Evolutionary conservation across 495 filamentous ascomycete species (phyloP).

Genomic region (Penicilliopsis zonata): DNA sequence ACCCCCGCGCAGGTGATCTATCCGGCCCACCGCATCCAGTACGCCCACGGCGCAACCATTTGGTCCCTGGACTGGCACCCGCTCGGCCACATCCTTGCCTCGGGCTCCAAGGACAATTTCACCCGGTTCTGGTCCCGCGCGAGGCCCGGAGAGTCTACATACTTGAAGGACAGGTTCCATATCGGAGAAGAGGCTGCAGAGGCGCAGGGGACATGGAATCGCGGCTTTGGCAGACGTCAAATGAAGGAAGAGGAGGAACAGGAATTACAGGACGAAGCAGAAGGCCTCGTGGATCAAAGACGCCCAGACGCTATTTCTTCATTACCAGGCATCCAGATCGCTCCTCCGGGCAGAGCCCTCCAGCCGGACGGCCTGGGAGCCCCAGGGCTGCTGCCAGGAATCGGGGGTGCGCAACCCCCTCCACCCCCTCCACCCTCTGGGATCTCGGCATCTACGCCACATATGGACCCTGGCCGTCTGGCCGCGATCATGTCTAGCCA

Average conservation of each 20-base stretch:
- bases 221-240: slow-evolving; percentile 63
- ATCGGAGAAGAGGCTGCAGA: slow-evolving; percentile 89
- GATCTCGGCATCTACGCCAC: slow-evolving; percentile 34
- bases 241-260: slow-evolving; percentile 86
- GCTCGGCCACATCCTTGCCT: slow-evolving; percentile 89
- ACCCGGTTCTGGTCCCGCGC: slow-evolving; percentile 92
- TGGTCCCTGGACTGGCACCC: slow-evolving; percentile 98
- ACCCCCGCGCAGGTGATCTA: slow-evolving; percentile 77
- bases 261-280: slow-evolving; percentile 83
- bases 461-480: slow-evolving; percentile 40
- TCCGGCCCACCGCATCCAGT: slow-evolving; percentile 72
- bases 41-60: slow-evolving; percentile 85
- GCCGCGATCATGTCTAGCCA: slow-evolving; percentile 34
- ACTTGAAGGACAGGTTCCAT: slow-evolving; percentile 82
- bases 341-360: slow-evolving; percentile 18
- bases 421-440: slow-evolving; percentile 41
- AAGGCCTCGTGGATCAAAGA: slow-evolving; percentile 89
- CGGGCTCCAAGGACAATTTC: slow-evolving; percentile 94
- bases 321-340: slow-evolving; percentile 41
- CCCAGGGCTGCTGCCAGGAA: slow-evolving; percentile 31
- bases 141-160: slow-evolving; percentile 72
- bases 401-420: slow-evolving; percentile 35
- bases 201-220: slow-evolving; percentile 83
- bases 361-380: slow-evolving; percentile 23
- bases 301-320: slow-evolving; percentile 44